A percentile compares a stretch with the other conserved stretches of the same genome.
These are phyloP conservation scores for Sarcomyxa edulis DNA, from an alignment of 768 basidiomycete genomes.

Conservation along the genomic window DNA sequence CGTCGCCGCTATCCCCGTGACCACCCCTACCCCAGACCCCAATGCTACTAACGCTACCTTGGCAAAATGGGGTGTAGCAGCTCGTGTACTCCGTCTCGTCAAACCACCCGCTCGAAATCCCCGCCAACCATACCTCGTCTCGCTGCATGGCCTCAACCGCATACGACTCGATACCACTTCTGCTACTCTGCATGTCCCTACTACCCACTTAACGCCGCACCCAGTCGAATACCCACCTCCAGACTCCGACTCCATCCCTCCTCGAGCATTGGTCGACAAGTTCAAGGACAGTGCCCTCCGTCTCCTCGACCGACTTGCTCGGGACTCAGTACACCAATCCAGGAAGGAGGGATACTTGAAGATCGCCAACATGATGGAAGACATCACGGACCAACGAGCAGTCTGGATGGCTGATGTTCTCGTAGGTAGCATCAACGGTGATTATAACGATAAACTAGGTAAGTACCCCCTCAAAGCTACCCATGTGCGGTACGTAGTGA, in stretches of 20 bases:
- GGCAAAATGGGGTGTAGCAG: constrained; percentile 62
- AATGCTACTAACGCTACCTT: constrained; percentile 17
- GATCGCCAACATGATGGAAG: constrained; percentile 68
- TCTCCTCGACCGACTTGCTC: constrained; percentile 60
- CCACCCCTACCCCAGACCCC: constrained; percentile 5
- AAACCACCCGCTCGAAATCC: constrained; percentile 52
- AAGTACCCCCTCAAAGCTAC: constrained; percentile 17
- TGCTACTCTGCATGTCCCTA: constrained; percentile 18
- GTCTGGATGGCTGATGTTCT: constrained; percentile 79
- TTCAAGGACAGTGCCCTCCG: constrained; percentile 68
- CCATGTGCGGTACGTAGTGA: neutral
- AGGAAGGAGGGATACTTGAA: constrained; percentile 66
- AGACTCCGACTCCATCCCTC: constrained; percentile 39
- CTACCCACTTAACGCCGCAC: constrained; percentile 28
- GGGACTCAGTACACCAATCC: constrained; percentile 40
- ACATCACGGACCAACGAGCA: constrained; percentile 55
- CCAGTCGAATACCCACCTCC: constrained; percentile 44
- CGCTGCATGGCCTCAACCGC: constrained; percentile 67
- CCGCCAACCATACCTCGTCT: constrained; percentile 60
- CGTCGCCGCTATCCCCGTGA: constrained; percentile 60
- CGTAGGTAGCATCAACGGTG: constrained; percentile 56
- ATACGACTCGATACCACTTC: constrained; percentile 45
- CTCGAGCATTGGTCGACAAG: constrained; percentile 49
- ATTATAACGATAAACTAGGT: constrained; percentile 73
- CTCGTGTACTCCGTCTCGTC: constrained; percentile 66